Percentiles rank a stretch among this genome's conserved stretches.
Conservation (phyloP, 305 asterid species). For the Rubia balearica region DNA sequence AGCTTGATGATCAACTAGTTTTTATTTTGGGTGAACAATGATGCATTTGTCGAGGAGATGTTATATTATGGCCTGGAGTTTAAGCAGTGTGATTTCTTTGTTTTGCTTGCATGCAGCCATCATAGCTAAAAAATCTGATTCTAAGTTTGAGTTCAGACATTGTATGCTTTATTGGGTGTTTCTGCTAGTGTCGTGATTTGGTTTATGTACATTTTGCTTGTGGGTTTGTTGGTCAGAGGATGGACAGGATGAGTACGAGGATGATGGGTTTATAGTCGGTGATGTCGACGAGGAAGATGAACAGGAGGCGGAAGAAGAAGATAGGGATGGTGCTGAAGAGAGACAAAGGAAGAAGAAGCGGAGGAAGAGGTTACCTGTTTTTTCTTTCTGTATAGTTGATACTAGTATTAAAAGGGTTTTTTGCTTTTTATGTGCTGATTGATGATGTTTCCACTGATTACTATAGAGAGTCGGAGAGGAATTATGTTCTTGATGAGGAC, state of each 20-base stretch:
- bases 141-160: not conserved
- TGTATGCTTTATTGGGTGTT: not conserved
- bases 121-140: not conserved
- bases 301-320: conserved; percentile 67
- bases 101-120: conserved; percentile 9
- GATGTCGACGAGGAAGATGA: conserved; percentile 76
- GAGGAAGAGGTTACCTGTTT: conserved; percentile 56
- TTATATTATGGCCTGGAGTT: not conserved
- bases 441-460: not conserved
- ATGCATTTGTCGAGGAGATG: not conserved
- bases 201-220: not conserved
- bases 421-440: not conserved
- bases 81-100: not conserved
- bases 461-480: conserved; percentile 71
- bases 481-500: conserved; percentile 77
- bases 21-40: not conserved
- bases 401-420: not conserved
- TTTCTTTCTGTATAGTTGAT: not conserved
- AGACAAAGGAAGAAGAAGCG: conserved; percentile 84
- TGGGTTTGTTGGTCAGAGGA: conserved; percentile 41
- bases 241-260: conserved; percentile 90
- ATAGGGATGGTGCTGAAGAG: conserved; percentile 65
- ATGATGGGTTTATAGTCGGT: conserved; percentile 92
- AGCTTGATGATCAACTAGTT: not conserved
- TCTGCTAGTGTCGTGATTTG: not conserved